phyloP scores from a whole-genome alignment of 2,329 filamentous ascomycete species.

The Trichoderma simmonsii region DNA sequence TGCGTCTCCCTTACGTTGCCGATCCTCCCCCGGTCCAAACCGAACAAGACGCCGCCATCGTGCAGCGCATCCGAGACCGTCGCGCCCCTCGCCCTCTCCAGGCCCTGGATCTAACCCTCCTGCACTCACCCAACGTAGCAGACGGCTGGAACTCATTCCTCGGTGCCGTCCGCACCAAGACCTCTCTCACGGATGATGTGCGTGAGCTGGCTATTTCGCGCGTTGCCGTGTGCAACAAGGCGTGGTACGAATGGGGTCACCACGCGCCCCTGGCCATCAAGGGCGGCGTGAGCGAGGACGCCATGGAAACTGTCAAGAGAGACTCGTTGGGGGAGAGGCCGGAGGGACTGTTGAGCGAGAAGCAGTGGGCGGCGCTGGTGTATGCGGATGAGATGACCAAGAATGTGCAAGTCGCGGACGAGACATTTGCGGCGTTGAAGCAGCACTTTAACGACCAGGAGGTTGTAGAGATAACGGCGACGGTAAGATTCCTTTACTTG shows the following conservation, averaged over 20 bases:
- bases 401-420: slow-evolving; percentile 65
- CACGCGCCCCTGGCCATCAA: slow-evolving; percentile 66
- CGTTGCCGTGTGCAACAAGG: slow-evolving; percentile 74
- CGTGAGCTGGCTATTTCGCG: slow-evolving; percentile 79
- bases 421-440: slow-evolving; percentile 63
- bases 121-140: slow-evolving; percentile 71
- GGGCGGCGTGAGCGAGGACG: slow-evolving; percentile 54
- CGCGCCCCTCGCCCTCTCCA: slow-evolving; percentile 68
- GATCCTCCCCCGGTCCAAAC: slow-evolving; percentile 47
- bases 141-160: slow-evolving; percentile 73
- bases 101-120: slow-evolving; percentile 69
- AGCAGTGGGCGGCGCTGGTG: slow-evolving; percentile 65
- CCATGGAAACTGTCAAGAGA: slow-evolving; percentile 44
- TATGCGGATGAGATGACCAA: slow-evolving; percentile 85
- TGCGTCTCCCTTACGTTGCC: slow-evolving; percentile 66
- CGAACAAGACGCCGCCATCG: slow-evolving; percentile 53
- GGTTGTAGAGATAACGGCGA: slow-evolving; percentile 77
- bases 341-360: slow-evolving; percentile 51
- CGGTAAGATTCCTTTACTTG: slow-evolving; percentile 43
- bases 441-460: slow-evolving; percentile 63
- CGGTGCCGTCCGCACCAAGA: slow-evolving; percentile 57
- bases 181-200: slow-evolving; percentile 50
- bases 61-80: slow-evolving; percentile 61
- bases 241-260: slow-evolving; percentile 82
- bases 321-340: slow-evolving; percentile 31